Conservation (phyloP, 768 basidiomycete species). For the Podaxis sp. region DNA sequence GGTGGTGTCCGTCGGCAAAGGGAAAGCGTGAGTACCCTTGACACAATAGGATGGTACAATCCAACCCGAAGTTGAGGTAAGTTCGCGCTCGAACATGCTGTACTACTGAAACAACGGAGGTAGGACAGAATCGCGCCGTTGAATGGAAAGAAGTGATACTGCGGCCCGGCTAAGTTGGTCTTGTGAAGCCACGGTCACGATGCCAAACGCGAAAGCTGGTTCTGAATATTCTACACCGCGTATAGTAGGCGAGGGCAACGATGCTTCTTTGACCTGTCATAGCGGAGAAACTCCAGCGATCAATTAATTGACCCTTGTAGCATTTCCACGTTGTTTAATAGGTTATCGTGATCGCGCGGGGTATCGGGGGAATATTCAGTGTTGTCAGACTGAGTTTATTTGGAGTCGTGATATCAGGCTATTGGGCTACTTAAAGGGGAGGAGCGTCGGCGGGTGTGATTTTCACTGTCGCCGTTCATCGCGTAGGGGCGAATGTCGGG, state of each 20-base stretch:
- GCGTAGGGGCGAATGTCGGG: background rate
- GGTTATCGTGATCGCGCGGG: background rate
- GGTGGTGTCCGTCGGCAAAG: too few relatives aligned
- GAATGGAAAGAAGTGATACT: background rate
- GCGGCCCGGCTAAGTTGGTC: constrained; percentile 4
- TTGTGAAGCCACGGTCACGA: constrained; percentile 3
- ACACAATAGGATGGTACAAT: background rate
- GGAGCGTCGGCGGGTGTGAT: background rate
- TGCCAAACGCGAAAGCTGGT: background rate
- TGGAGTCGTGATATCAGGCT: too few relatives aligned
- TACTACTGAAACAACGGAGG: background rate
- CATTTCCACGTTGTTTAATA: background rate
- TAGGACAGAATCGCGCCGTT: background rate
- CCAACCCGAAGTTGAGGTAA: background rate
- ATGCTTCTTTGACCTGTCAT: constrained; percentile 6
- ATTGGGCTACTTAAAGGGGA: background rate
- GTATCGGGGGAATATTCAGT: background rate
- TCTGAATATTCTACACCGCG: background rate
- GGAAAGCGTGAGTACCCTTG: too few relatives aligned
- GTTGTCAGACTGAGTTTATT: background rate
- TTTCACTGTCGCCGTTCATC: background rate
- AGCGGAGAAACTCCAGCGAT: background rate
- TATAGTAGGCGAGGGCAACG: background rate
- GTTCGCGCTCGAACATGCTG: background rate
- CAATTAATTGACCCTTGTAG: background rate